Conservation (phyloP, 1,284 basidiomycete species). For the Cutaneotrichosporon arboriforme region DNA sequence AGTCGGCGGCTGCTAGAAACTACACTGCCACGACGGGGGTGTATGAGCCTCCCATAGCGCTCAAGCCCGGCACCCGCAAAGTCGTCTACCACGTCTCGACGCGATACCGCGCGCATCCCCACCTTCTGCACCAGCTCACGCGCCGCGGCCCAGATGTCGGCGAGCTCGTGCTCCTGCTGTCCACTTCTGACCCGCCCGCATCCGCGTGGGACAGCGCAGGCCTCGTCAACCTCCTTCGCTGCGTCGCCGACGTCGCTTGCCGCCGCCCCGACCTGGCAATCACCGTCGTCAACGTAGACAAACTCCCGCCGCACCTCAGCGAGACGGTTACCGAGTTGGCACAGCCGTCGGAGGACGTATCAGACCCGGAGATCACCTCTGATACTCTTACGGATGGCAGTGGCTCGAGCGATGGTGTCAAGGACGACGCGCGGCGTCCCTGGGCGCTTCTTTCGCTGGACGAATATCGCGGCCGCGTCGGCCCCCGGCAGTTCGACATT, state of each 20-base stretch:
- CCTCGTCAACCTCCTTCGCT: not conserved
- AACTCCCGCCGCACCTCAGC: not conserved
- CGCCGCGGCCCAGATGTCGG: not conserved
- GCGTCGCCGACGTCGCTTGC: not conserved
- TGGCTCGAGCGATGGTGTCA: too few relatives aligned
- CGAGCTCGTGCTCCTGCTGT: not conserved
- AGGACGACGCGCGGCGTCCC: too few relatives aligned
- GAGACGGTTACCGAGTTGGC: too few relatives aligned
- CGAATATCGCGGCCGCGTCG: too few relatives aligned
- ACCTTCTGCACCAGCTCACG: not conserved
- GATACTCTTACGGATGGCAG: too few relatives aligned
- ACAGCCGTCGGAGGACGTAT: too few relatives aligned
- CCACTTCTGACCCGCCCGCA: not conserved
- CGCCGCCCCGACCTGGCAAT: not conserved
- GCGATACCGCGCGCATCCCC: not conserved
- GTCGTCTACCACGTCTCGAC: conserved; percentile 3
- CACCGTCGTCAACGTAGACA: not conserved
- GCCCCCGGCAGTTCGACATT: too few relatives aligned
- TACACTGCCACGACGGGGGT: not conserved
- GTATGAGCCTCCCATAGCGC: not conserved
- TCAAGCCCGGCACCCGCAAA: not conserved
- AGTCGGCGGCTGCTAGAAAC: too few relatives aligned
- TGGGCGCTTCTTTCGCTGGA: too few relatives aligned
- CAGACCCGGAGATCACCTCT: too few relatives aligned
- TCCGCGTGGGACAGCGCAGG: not conserved